phyloP scores from a whole-genome alignment of 2,329 filamentous ascomycete genomes.

The Fonsecaea nubica region DNA sequence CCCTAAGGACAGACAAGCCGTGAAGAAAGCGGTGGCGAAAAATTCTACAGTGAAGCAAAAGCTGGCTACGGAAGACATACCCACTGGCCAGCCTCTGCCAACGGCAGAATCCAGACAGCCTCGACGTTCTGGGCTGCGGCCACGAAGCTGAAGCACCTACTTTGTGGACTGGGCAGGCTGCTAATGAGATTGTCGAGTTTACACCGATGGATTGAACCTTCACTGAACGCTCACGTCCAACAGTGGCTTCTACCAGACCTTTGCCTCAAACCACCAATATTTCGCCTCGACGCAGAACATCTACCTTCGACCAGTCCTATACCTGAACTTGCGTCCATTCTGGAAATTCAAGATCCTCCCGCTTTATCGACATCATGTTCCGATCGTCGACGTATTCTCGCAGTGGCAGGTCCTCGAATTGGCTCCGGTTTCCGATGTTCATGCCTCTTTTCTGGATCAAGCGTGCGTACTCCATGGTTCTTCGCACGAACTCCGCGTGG shows the following conservation, averaged over 20 bases:
- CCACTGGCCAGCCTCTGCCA: background rate
- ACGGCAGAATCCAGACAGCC: background rate
- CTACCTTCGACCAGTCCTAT: background rate
- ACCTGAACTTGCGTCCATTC: slow-evolving; percentile 31
- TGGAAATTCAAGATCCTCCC: slow-evolving; percentile 32
- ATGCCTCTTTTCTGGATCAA: slow-evolving; percentile 30
- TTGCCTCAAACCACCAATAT: background rate
- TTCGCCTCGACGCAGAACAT: background rate
- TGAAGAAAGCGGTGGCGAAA: slow-evolving; percentile 8
- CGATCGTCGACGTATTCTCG: slow-evolving; percentile 34
- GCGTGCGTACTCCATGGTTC: slow-evolving; percentile 35
- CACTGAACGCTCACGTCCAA: background rate
- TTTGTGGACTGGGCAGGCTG: background rate
- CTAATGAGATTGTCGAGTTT: background rate
- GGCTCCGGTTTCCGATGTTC: slow-evolving; percentile 31
- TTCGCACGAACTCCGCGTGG: slow-evolving; percentile 37
- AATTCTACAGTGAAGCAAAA: background rate
- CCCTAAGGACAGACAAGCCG: background rate
- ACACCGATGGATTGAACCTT: background rate
- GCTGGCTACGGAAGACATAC: background rate
- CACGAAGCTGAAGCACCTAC: slow-evolving; percentile 3
- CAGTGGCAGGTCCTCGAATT: slow-evolving; percentile 30
- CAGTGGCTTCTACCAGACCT: background rate
- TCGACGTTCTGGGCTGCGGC: slow-evolving; percentile 16
- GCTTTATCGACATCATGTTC: slow-evolving; percentile 32